Conservation (phyloP, 2,329 filamentous ascomycete species). For the Ophiostoma fasciatum region DNA sequence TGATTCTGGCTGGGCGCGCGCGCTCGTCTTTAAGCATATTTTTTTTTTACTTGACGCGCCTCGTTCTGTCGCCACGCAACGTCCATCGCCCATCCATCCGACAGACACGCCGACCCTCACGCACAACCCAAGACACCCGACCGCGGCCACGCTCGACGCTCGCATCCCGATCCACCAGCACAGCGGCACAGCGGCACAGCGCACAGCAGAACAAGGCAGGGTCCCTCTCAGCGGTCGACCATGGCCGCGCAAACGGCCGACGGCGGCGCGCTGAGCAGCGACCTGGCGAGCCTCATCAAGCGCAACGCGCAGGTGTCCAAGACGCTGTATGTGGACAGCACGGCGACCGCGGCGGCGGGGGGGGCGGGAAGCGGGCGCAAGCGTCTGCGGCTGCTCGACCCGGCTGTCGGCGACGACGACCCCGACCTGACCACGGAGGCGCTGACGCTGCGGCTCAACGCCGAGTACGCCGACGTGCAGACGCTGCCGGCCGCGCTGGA, state of each 20-base stretch:
- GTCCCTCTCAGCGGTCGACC: no score
- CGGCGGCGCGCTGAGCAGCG: conserved; percentile 11
- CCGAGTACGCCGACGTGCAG: conserved; percentile 65
- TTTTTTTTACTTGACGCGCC: no score
- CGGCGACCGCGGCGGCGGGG: background rate
- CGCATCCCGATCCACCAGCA: no score
- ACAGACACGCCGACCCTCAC: no score
- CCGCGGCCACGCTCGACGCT: no score
- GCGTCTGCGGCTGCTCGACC: conserved; percentile 21
- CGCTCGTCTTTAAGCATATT: no score
- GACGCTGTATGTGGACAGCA: conserved; percentile 22
- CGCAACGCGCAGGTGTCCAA: conserved; percentile 27
- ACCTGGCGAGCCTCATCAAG: conserved; percentile 23
- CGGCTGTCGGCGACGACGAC: conserved; percentile 23
- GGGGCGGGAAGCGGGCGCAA: conserved; percentile 12
- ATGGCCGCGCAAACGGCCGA: conserved; percentile 18
- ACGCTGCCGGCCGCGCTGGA: conserved; percentile 65
- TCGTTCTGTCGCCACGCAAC: no score
- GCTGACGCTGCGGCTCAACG: conserved; percentile 43
- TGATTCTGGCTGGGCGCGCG: no score
- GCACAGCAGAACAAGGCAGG: no score
- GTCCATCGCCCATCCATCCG: no score
- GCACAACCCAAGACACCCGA: no score
- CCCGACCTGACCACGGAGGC: conserved; percentile 26
- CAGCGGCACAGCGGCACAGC: no score